These are phyloP conservation scores for Plasmodium falciparum DNA, from an alignment of 169 alveolate species.

Conservation along the genomic window DNA sequence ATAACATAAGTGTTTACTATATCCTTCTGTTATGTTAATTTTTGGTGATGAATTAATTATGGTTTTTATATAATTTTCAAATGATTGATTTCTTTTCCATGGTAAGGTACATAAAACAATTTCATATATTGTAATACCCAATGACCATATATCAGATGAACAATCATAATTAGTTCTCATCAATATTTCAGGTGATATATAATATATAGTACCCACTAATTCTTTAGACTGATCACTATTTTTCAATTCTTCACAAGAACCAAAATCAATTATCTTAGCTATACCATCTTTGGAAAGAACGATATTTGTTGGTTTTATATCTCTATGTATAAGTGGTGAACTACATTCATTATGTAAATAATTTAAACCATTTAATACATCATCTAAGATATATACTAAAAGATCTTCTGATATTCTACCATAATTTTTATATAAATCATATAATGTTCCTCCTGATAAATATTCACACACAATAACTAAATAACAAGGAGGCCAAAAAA, in stretches of 20 bases:
- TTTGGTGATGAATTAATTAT: conserved; percentile 48
- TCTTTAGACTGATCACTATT: conserved; percentile 21
- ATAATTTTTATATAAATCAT: conserved; percentile 55
- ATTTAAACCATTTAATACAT: conserved; percentile 38
- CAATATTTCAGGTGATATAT: conserved; percentile 95
- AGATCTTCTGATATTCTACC: conserved; percentile 66
- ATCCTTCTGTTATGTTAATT: conserved; percentile 37
- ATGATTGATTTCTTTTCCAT: conserved; percentile 44
- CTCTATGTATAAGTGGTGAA: conserved; percentile 38
- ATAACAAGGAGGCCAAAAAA: conserved; percentile 74
- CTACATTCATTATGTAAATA: conserved; percentile 63
- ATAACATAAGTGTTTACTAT: conserved; percentile 57
- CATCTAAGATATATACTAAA: conserved; percentile 57
- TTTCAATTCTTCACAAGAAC: conserved; percentile 68
- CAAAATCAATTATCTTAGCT: conserved; percentile 76
- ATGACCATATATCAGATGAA: conserved; percentile 94
- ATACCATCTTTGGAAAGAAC: conserved; percentile 64
- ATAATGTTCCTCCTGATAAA: conserved; percentile 47
- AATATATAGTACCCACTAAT: conserved; percentile 76
- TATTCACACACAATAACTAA: conserved; percentile 76
- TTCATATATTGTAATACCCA: conserved; percentile 94
- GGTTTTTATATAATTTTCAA: conserved; percentile 20
- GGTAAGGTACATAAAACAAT: conserved; percentile 49
- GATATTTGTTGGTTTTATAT: conserved; percentile 52
- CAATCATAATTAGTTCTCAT: conserved; percentile 90